These are phyloP conservation scores for Trematosphaeria pertusa DNA, from an alignment of 2,329 filamentous ascomycete species.

Conservation along the genomic window DNA sequence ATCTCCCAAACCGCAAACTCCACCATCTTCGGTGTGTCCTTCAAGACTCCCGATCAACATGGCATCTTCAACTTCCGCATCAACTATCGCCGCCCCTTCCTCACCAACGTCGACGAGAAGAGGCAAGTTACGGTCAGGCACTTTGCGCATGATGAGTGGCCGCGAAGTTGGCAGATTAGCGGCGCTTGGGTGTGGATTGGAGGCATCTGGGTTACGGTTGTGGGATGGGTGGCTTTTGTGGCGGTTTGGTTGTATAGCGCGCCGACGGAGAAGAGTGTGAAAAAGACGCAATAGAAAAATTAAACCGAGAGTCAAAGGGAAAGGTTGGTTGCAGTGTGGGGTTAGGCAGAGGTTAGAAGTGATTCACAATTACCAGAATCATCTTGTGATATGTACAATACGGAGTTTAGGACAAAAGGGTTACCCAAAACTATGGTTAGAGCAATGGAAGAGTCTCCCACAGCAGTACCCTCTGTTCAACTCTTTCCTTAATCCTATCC, in stretches of 20 bases:
- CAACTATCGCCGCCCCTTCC: slow-evolving; percentile 95
- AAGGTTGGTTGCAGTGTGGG: too few relatives aligned
- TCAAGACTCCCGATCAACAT: slow-evolving; percentile 92
- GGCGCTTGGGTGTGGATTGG: slow-evolving; percentile 95
- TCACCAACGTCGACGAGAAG: slow-evolving; percentile 92
- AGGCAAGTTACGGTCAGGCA: slow-evolving; percentile 92
- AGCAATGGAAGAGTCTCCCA: too few relatives aligned
- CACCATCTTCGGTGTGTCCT: slow-evolving; percentile 75
- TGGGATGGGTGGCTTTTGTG: slow-evolving; percentile 85
- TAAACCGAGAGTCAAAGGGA: too few relatives aligned
- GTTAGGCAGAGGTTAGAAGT: neutral
- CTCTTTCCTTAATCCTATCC: too few relatives aligned
- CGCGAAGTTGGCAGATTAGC: slow-evolving; percentile 85
- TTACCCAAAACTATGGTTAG: slow-evolving; percentile 5
- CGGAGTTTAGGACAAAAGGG: slow-evolving; percentile 7
- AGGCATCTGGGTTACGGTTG: slow-evolving; percentile 83
- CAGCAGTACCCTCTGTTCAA: too few relatives aligned
- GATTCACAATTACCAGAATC: slow-evolving; percentile 2
- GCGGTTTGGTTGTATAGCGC: slow-evolving; percentile 85
- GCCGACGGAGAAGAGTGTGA: slow-evolving; percentile 59
- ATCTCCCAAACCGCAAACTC: slow-evolving; percentile 66
- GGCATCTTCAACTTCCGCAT: slow-evolving; percentile 98
- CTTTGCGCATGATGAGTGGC: slow-evolving; percentile 97
- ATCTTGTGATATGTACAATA: slow-evolving; percentile 3
- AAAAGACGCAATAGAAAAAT: slow-evolving; percentile 60